Conservation (phyloP, 495 filamentous ascomycete genomes). For the Cudoniella acicularis region DNA sequence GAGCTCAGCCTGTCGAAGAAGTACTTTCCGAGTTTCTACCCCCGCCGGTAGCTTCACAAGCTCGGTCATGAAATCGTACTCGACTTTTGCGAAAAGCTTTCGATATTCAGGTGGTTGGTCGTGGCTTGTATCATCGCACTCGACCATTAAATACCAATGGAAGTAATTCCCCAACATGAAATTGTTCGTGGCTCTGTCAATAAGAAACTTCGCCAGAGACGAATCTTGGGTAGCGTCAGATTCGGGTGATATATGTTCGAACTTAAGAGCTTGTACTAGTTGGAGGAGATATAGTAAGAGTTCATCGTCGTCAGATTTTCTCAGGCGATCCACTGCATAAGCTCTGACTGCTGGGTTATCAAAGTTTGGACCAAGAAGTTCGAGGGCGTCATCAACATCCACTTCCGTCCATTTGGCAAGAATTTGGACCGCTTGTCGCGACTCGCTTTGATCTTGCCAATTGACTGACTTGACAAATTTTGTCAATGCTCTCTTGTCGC, state of each 20-base stretch:
- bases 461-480: constrained; percentile 97
- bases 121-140: constrained; percentile 78
- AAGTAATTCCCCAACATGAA: constrained; percentile 91
- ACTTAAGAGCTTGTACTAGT: constrained; percentile 94
- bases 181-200: constrained; percentile 77
- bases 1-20: constrained; percentile 86
- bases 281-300: constrained; percentile 90
- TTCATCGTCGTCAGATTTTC: constrained; percentile 92
- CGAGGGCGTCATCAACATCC: constrained; percentile 93
- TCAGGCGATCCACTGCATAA: constrained; percentile 88
- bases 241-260: constrained; percentile 63
- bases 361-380: constrained; percentile 88
- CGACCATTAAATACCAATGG: constrained; percentile 98
- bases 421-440: constrained; percentile 82
- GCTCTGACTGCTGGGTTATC: constrained; percentile 83
- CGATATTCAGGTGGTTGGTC: constrained; percentile 68
- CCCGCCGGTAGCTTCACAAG: constrained; percentile 60
- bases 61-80: constrained; percentile 92
- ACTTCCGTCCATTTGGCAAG: constrained; percentile 95
- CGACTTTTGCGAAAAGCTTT: constrained; percentile 83
- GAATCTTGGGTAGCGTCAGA: constrained; percentile 69
- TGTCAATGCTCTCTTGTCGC: constrained; percentile 89
- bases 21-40: constrained; percentile 64
- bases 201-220: constrained; percentile 85
- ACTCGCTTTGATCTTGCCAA: constrained; percentile 85